These are phyloP conservation scores for Coriolopsis trogii DNA, from an alignment of 1,284 basidiomycete genomes.

Conservation along the genomic window DNA sequence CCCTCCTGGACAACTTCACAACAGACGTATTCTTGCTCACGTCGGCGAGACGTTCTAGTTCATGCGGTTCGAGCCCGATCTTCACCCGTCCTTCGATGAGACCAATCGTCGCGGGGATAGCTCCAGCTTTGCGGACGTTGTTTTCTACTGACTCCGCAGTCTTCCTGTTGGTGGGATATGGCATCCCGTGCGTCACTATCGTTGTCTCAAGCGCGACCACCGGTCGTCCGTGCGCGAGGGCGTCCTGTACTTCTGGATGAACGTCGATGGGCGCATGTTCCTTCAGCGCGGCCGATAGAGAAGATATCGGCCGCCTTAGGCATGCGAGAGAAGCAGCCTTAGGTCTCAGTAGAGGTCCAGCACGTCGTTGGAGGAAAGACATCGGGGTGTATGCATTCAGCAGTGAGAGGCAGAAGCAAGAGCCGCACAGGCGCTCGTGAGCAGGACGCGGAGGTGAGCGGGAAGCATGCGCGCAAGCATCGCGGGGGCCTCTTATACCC, in stretches of 20 bases:
- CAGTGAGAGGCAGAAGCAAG: background rate
- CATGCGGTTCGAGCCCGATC: constrained; percentile 72
- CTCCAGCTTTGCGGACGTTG: constrained; percentile 78
- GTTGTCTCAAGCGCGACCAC: constrained; percentile 86
- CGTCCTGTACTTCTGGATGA: constrained; percentile 80
- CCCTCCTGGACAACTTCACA: constrained; percentile 87
- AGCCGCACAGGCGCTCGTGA: background rate
- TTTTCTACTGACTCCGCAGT: constrained; percentile 77
- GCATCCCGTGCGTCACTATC: constrained; percentile 92
- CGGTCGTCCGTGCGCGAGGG: constrained; percentile 59
- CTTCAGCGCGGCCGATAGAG: constrained; percentile 17
- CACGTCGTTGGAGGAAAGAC: constrained; percentile 23
- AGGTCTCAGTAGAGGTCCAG: constrained; percentile 13
- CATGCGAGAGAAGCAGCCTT: constrained; percentile 9
- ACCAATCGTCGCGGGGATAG: constrained; percentile 90
- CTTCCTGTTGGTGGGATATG: constrained; percentile 77
- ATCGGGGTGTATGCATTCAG: constrained; percentile 7
- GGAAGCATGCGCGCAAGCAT: constrained; percentile 3
- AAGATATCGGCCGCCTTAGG: constrained; percentile 11
- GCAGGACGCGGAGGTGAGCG: no score
- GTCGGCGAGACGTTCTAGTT: constrained; percentile 78
- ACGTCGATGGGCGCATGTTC: constrained; percentile 53
- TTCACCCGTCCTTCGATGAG: constrained; percentile 84
- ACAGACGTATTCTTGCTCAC: constrained; percentile 44
- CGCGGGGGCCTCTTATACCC: no score